A percentile compares a stretch with the other conserved stretches of the same genome.
Conservation (phyloP, 768 basidiomycete genomes). For the Chalciporus sphaerocephalus region DNA sequence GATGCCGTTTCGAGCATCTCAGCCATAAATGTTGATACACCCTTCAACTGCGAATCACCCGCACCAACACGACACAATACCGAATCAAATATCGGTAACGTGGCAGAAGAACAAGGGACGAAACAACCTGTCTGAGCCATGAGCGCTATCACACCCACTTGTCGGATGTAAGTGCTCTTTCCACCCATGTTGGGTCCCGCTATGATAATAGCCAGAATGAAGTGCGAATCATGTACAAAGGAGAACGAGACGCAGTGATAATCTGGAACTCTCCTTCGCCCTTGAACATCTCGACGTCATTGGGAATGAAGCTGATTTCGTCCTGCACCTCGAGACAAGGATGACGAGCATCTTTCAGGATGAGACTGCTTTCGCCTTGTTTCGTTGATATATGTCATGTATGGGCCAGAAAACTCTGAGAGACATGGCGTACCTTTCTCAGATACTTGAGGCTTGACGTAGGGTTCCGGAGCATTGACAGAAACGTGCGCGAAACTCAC, state of each 20-base stretch:
- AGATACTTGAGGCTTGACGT: conserved; percentile 77
- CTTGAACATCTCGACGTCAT: conserved; percentile 93
- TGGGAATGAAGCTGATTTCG: conserved; percentile 91
- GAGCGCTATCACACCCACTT: conserved; percentile 91
- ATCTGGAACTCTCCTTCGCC: conserved; percentile 93
- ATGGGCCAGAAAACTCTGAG: background rate
- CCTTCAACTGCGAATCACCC: conserved; percentile 95
- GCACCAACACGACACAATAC: conserved; percentile 95
- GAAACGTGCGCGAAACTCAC: conserved; percentile 91
- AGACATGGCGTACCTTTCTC: conserved; percentile 56
- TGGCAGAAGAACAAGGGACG: conserved; percentile 86
- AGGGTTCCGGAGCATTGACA: conserved; percentile 78
- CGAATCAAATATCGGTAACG: conserved; percentile 91
- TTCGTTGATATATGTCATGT: background rate
- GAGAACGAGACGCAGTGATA: conserved; percentile 57
- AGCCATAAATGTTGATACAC: conserved; percentile 98
- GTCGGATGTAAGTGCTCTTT: conserved; percentile 95
- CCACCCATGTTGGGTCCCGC: conserved; percentile 99
- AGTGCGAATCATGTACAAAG: background rate
- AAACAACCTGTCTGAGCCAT: conserved; percentile 97
- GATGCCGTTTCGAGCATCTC: conserved; percentile 99
- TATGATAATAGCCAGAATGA: conserved; percentile 23
- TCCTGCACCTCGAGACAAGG: conserved; percentile 97
- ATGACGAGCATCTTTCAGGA: conserved; percentile 85
- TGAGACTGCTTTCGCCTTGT: conserved; percentile 72